These are phyloP conservation scores for Microsporum audouinii DNA, from an alignment of 2,329 filamentous ascomycete genomes.

Conservation along the genomic window DNA sequence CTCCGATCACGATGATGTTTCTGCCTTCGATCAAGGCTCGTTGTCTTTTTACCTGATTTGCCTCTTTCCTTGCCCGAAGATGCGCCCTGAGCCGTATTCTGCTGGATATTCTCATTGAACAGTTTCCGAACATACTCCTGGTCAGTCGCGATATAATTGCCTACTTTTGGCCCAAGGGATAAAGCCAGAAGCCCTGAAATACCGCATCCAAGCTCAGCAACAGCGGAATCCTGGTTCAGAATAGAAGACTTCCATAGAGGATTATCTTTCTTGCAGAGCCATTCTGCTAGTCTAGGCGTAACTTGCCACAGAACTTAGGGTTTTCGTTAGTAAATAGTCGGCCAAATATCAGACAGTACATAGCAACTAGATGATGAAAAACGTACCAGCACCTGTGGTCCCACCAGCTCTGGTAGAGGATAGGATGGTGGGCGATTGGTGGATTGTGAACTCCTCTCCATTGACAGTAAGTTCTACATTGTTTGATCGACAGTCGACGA, in stretches of 20 bases:
- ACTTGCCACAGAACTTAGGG: constrained; percentile 75
- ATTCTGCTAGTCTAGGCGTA: constrained; percentile 69
- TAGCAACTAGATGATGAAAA: not conserved
- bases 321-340: not conserved
- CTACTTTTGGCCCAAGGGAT: constrained; percentile 50
- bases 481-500: constrained; percentile 61
- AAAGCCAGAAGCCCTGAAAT: constrained; percentile 71
- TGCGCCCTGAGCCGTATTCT: constrained; percentile 18
- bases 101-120: constrained; percentile 62
- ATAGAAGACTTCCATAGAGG: constrained; percentile 48
- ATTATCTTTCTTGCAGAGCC: constrained; percentile 56
- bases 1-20: not conserved
- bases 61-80: not conserved
- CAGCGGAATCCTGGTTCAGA: constrained; percentile 44
- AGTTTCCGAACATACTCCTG: constrained; percentile 72
- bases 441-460: constrained; percentile 59
- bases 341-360: not conserved
- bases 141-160: constrained; percentile 68
- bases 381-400: constrained; percentile 58
- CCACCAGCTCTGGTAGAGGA: constrained; percentile 62
- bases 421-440: constrained; percentile 73
- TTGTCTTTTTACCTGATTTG: not conserved
- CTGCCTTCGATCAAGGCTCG: not conserved
- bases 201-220: constrained; percentile 81
- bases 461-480: constrained; percentile 57